Conservation (phyloP, 2,329 filamentous ascomycete species). For the Fusarium pseudograminearum region DNA sequence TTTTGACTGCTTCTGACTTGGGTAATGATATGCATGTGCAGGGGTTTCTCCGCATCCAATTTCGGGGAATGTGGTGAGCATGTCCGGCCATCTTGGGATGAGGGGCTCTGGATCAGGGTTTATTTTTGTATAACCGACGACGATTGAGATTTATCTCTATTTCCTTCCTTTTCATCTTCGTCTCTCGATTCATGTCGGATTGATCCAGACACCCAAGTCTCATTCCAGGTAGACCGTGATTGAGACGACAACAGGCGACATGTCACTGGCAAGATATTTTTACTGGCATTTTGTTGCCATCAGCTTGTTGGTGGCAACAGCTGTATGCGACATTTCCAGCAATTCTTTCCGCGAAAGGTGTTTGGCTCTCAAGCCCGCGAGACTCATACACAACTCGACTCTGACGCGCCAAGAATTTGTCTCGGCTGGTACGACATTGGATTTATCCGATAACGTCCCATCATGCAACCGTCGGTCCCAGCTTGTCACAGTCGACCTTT, state of each 20-base stretch:
- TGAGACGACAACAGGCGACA: background rate
- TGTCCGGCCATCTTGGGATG: background rate
- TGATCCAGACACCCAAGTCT: background rate
- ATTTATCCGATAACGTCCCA: constrained; percentile 10
- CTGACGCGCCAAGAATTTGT: constrained; percentile 25
- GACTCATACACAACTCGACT: constrained; percentile 12
- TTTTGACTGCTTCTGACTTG: background rate
- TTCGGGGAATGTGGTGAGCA: background rate
- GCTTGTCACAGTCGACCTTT: constrained; percentile 8
- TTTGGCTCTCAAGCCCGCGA: constrained; percentile 3
- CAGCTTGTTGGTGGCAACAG: background rate
- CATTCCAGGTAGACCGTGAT: background rate
- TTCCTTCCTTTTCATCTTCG: background rate
- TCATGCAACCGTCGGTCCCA: constrained; percentile 27
- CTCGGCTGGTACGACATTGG: background rate
- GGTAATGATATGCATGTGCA: background rate
- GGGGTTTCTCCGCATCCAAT: background rate
- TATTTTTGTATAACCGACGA: background rate
- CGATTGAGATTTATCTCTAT: background rate
- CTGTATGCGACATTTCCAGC: background rate
- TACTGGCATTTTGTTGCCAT: background rate
- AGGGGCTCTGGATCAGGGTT: background rate
- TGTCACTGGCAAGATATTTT: background rate
- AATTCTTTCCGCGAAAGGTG: constrained; percentile 13
- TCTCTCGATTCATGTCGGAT: background rate